Evolutionary conservation across 1,139 yeast species (phyloP).

Genomic region (Candida tropicalis): DNA sequence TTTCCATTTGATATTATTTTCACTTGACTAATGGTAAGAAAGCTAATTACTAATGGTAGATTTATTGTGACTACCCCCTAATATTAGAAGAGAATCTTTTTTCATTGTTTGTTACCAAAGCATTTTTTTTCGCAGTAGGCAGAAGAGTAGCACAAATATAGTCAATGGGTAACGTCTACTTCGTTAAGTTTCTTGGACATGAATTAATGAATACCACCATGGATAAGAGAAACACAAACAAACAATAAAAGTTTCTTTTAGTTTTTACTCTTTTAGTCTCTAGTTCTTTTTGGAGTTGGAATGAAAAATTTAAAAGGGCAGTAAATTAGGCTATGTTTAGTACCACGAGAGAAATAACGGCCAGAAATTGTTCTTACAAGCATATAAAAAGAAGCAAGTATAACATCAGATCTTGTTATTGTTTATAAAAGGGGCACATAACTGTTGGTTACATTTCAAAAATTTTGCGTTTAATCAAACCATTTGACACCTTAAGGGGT

Average conservation of each 20-base stretch:
- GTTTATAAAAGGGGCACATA: neutral
- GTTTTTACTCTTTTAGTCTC: neutral
- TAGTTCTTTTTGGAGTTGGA: neutral
- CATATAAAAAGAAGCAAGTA: no score
- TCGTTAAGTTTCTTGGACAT: conserved; percentile 1
- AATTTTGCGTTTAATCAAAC: neutral
- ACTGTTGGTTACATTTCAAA: neutral
- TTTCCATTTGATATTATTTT: no score
- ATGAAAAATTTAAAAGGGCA: neutral
- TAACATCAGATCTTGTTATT: no score
- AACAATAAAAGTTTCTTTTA: neutral
- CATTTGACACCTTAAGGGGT: neutral
- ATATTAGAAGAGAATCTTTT: conserved; percentile 2
- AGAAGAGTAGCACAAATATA: no score
- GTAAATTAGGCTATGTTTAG: neutral
- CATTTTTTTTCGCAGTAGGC: conserved; percentile 6
- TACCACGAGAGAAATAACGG: no score
- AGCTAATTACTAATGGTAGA: no score
- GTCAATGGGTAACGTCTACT: no score
- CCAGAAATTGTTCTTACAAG: no score
- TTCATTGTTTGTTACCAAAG: neutral
- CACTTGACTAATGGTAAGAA: no score
- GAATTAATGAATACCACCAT: no score
- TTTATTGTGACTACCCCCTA: conserved; percentile 6
- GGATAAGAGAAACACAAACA: neutral